phyloP scores from a whole-genome alignment of 164 flowering plant genomes.

The Santalum album region DNA sequence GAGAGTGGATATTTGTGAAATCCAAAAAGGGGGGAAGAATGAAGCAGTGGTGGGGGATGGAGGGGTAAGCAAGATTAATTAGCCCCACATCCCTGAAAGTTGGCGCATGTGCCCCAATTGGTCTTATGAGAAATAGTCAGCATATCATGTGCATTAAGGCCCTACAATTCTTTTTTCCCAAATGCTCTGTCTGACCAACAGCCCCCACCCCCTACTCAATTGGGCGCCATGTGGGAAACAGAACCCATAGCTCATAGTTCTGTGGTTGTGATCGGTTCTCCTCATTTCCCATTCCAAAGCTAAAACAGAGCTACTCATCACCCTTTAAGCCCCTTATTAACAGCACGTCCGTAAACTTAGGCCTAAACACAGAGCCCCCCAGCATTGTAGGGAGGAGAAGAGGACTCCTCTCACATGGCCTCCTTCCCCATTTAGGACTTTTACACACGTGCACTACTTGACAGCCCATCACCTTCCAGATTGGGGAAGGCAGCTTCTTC shows the following conservation, averaged over 20 bases:
- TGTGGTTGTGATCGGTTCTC: background rate
- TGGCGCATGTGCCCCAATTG: background rate
- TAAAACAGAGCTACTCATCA: background rate
- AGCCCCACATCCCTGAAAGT: background rate
- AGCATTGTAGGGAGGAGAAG: background rate
- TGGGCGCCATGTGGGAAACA: background rate
- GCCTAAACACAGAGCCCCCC: background rate
- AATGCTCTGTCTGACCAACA: background rate
- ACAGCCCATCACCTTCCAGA: background rate
- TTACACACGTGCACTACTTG: background rate
- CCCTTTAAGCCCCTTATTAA: background rate
- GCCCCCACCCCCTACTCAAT: background rate
- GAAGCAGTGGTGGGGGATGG: background rate
- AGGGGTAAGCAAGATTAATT: background rate
- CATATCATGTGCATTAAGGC: slow-evolving; percentile 2
- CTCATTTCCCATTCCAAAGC: background rate
- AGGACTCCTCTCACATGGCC: background rate
- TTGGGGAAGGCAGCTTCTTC: background rate
- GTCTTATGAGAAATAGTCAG: background rate
- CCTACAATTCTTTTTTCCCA: background rate
- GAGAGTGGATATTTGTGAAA: too few relatives aligned
- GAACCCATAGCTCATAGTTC: background rate
- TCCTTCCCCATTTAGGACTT: background rate
- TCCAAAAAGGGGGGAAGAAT: background rate
- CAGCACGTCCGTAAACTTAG: background rate